Evolutionary conservation across 257 asterid genomes (phyloP).

Genomic region (Eucommia ulmoides): DNA sequence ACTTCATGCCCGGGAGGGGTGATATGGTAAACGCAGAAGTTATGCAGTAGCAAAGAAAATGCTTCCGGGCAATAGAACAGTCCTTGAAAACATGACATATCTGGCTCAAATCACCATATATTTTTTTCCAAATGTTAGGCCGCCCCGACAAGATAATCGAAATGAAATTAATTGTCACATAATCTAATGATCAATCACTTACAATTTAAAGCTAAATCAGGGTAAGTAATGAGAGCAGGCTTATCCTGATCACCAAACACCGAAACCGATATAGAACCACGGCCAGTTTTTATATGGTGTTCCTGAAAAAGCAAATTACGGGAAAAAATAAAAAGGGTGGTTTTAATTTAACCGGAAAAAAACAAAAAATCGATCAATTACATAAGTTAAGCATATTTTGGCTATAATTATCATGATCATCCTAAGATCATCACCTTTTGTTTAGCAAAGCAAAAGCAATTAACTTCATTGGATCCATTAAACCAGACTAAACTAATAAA

Average conservation of each 20-base stretch:
- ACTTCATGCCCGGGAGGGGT: constrained; percentile 52
- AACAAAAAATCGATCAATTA: neutral
- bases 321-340: neutral
- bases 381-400: neutral
- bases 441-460: constrained; percentile 7
- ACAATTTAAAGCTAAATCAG: constrained; percentile 93
- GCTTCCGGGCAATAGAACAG: constrained; percentile 41
- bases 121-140: neutral
- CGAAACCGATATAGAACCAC: constrained; percentile 69
- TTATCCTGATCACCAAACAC: constrained; percentile 92
- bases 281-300: constrained; percentile 71
- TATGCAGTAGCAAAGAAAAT: constrained; percentile 36
- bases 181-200: constrained; percentile 19
- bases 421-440: neutral
- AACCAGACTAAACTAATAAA: neutral
- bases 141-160: constrained; percentile 5
- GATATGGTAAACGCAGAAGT: constrained; percentile 45
- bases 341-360: neutral
- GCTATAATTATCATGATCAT: neutral
- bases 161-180: neutral
- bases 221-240: constrained; percentile 91
- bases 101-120: constrained; percentile 15
- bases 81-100: constrained; percentile 48
- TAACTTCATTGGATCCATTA: no score
- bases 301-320: constrained; percentile 44